Evolutionary conservation across 345 rosid species (phyloP).

Genomic region (Atalantia buxifolia): DNA sequence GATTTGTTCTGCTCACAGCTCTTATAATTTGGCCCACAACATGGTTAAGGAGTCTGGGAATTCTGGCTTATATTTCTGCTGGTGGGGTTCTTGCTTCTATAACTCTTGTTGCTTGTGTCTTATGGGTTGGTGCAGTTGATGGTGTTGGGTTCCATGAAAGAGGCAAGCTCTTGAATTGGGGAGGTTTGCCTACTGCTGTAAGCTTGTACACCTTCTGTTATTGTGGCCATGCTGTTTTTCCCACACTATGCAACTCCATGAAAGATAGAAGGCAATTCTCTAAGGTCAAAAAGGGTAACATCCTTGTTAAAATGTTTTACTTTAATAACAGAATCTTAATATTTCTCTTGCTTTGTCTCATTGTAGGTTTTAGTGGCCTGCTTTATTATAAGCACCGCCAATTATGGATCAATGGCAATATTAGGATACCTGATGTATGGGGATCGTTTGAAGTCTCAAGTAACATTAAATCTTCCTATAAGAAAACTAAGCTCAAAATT

Average conservation of each 20-base stretch:
- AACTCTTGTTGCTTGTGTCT: slow-evolving; percentile 43
- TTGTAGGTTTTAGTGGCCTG: slow-evolving; percentile 55
- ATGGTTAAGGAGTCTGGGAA: slow-evolving; percentile 59
- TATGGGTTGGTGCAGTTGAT: slow-evolving; percentile 54
- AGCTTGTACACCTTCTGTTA: slow-evolving; percentile 60
- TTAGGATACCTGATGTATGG: slow-evolving; percentile 71
- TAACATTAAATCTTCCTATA: slow-evolving; percentile 60
- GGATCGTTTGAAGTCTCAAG: slow-evolving; percentile 51
- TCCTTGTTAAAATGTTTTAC: background rate
- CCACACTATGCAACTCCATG: slow-evolving; percentile 67
- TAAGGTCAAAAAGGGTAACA: slow-evolving; percentile 28
- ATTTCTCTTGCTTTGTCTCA: background rate
- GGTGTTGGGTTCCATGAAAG: slow-evolving; percentile 52
- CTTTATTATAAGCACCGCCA: slow-evolving; percentile 45
- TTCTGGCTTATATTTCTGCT: slow-evolving; percentile 58
- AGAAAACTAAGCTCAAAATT: slow-evolving; percentile 40
- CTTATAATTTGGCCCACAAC: slow-evolving; percentile 60
- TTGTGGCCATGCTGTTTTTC: slow-evolving; percentile 66
- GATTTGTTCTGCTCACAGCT: slow-evolving; percentile 47
- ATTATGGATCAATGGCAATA: slow-evolving; percentile 53
- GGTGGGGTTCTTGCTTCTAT: slow-evolving; percentile 64
- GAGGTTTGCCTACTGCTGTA: slow-evolving; percentile 49
- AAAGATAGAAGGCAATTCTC: slow-evolving; percentile 61
- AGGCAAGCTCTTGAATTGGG: slow-evolving; percentile 37
- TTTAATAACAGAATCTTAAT: background rate